phyloP scores from a whole-genome alignment of 2,329 filamentous ascomycete genomes.

The Xylaria sp. region DNA sequence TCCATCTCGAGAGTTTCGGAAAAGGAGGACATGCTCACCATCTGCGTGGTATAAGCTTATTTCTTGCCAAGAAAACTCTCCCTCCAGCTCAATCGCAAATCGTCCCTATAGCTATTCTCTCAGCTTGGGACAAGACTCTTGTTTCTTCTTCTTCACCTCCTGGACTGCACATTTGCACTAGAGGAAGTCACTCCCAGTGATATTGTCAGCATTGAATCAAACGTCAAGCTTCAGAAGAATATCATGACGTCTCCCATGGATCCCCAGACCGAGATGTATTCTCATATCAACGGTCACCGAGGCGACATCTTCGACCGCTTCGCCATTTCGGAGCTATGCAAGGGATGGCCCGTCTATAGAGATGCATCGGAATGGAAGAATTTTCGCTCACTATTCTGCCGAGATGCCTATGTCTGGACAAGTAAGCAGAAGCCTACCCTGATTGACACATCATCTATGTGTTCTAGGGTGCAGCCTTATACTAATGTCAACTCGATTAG shows the following conservation, averaged over 20 bases:
- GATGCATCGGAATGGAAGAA: constrained; percentile 51
- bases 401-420: constrained; percentile 45
- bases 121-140: too few species aligned
- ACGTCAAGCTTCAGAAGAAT: not conserved
- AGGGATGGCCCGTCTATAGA: constrained; percentile 50
- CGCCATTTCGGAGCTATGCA: constrained; percentile 46
- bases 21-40: not conserved
- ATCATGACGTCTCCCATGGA: constrained; percentile 30
- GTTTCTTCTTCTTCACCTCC: too few species aligned
- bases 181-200: not conserved
- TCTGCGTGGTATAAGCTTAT: not conserved
- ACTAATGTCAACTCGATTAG: constrained; percentile 26
- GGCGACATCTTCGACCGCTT: constrained; percentile 41
- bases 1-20: not conserved
- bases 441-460: not conserved
- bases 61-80: not conserved
- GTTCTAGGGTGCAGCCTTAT: not conserved
- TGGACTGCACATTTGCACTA: too few species aligned
- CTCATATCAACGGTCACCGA: constrained; percentile 41
- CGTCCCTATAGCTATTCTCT: not conserved
- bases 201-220: not conserved
- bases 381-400: constrained; percentile 44
- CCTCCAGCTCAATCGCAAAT: not conserved
- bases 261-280: constrained; percentile 32
- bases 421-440: constrained; percentile 33